These are phyloP conservation scores for Liriodendron chinense DNA, from an alignment of 164 flowering plant genomes.

Conservation along the genomic window DNA sequence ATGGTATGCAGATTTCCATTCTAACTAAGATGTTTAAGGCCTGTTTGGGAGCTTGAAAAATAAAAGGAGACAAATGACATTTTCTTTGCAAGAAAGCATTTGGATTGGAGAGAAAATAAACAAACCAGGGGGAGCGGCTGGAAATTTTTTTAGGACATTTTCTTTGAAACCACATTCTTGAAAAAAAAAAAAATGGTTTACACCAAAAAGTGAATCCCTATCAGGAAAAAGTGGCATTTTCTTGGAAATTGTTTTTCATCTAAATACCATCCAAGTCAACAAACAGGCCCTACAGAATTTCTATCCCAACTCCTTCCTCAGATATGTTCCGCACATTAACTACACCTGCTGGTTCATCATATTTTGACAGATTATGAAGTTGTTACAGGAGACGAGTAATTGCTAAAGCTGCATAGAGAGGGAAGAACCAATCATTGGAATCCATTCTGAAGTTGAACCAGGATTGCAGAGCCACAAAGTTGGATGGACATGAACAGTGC, in stretches of 20 bases:
- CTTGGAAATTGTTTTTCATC: neutral
- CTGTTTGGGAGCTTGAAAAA: neutral
- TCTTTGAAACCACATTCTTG: no score
- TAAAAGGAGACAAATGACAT: neutral
- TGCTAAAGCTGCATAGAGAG: conserved; percentile 35
- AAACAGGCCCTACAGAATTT: neutral
- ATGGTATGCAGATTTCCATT: conserved; percentile 17
- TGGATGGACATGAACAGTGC: neutral
- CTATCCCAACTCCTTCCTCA: neutral
- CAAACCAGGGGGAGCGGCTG: neutral
- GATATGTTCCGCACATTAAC: neutral
- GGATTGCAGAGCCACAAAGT: conserved; percentile 10
- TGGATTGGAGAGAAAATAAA: no score
- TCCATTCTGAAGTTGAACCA: conserved; percentile 16
- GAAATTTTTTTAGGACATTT: neutral
- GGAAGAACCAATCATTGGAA: conserved; percentile 20
- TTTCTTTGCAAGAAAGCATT: no score
- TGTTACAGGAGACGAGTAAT: conserved; percentile 35
- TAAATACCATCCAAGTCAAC: neutral
- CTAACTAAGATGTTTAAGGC: neutral
- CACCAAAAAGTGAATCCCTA: neutral
- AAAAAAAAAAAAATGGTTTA: no score
- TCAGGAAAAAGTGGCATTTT: neutral
- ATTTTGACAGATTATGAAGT: conserved; percentile 27
- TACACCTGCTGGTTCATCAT: neutral